Base-by-base conservation (phyloP, 768 basidiomycete species). In the Mycena rosella region DNA sequence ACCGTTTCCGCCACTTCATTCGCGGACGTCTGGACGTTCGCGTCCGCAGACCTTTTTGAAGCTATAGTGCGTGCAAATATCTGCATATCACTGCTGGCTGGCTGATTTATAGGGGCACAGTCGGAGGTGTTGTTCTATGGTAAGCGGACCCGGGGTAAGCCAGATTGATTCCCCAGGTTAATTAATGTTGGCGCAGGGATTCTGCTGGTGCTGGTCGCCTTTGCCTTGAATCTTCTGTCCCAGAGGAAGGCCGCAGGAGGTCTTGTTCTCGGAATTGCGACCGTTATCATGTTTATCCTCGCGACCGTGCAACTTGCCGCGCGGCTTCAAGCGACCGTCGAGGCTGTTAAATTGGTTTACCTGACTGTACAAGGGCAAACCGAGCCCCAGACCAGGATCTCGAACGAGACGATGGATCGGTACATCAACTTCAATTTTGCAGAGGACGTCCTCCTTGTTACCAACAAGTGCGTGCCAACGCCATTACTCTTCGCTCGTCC, bases 121-220 rank as follows among this genome's bases (percentile, higher is more conserved):
- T 60, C 61, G 4, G 69, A 70, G 38, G n/a, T 67, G 44, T 29
- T 67, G 3, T 60, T 70, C 26, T 70, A 70, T 34, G 66, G 65
- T 66, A 29, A n/a, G n/a, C n/a, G n/a, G n/a, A n/a, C 30, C 58
- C 38, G 2, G 26, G 22, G 22, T 20, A 9, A 24, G 15, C 17
- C 8, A 34, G n/a, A 34, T n/a, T 8, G 5, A 30, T 24, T 24
- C 13, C 34, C 24, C n/a, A 26, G 30, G 22, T 15, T 42, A 17
- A 53, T 15, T 42, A 17, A 53, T 20, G 24, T 15, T 49, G 18
- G 18, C 9, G 18, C 27, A 66, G 68, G 69, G 11, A 63, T 70
- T 27, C 53, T 70, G 36, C 36, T 70, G 54, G 69, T 70, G 44
- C 61, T 70, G 60, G 54, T 63, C 61, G 56, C 52, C 51, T 70